Conservation (phyloP, 805 yeast species). For the Komagataella ulmi region DNA sequence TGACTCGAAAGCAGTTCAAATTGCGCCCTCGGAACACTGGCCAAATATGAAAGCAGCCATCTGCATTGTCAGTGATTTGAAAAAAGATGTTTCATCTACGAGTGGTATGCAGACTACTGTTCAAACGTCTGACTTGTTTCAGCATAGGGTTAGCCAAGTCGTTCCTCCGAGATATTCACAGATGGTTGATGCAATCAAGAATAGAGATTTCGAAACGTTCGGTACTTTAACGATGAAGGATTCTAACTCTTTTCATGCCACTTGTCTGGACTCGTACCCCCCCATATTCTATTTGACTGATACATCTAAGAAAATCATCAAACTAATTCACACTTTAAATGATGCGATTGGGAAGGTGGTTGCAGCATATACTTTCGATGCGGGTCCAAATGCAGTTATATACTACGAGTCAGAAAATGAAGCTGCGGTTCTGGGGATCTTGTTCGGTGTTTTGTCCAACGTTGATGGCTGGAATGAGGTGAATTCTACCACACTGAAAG, state of each 20-base stretch:
- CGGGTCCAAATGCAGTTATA: slow-evolving; percentile 97
- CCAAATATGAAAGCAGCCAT: slow-evolving; percentile 86
- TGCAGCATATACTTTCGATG: slow-evolving; percentile 97
- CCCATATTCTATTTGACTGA: slow-evolving; percentile 93
- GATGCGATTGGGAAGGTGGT: slow-evolving; percentile 48
- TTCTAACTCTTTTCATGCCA: slow-evolving; percentile 95
- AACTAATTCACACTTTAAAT: slow-evolving; percentile 68
- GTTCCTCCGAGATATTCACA: slow-evolving; percentile 78
- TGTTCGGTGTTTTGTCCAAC: slow-evolving; percentile 43
- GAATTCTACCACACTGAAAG: slow-evolving; percentile 1
- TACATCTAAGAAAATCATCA: slow-evolving; percentile 72
- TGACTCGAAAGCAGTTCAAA: slow-evolving; percentile 89
- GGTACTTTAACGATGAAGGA: slow-evolving; percentile 92
- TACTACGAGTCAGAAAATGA: slow-evolving; percentile 77
- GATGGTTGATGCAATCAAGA: slow-evolving; percentile 67
- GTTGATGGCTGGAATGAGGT: slow-evolving; percentile 56
- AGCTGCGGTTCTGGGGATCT: slow-evolving; percentile 52
- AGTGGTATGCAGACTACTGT: slow-evolving; percentile 96
- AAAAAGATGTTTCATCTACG: slow-evolving; percentile 91
- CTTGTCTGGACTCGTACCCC: slow-evolving; percentile 90
- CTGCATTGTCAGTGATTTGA: slow-evolving; percentile 82
- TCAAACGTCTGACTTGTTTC: slow-evolving; percentile 73
- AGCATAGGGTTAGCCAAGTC: slow-evolving; percentile 61
- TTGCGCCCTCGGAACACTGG: slow-evolving; percentile 82
- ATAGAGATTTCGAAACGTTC: slow-evolving; percentile 66